A percentile compares a stretch with the other conserved stretches of the same genome.
phyloP scores from a whole-genome alignment of 2,329 filamentous ascomycete genomes.

The Xylaria arbuscula region DNA sequence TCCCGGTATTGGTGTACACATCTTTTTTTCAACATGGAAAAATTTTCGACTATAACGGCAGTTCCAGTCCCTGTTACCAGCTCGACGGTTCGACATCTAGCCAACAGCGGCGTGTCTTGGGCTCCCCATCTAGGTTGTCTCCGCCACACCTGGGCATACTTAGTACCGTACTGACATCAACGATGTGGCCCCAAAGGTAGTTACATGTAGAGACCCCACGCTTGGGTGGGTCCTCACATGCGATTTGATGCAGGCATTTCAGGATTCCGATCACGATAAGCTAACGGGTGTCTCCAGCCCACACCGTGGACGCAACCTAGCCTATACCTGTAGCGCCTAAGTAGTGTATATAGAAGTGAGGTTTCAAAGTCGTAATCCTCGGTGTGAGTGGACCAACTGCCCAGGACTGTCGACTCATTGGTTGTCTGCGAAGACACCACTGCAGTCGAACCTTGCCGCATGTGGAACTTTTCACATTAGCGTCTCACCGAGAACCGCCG shows the following conservation, averaged over 20 bases:
- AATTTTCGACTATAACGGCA: neutral
- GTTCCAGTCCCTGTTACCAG: slow-evolving; percentile 6
- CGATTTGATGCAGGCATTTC: slow-evolving; percentile 14
- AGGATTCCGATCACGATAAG: slow-evolving; percentile 12
- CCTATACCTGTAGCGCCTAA: neutral
- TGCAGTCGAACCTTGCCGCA: neutral
- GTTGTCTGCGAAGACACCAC: neutral
- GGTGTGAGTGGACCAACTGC: slow-evolving; percentile 6
- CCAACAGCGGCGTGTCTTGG: slow-evolving; percentile 10
- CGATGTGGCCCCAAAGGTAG: slow-evolving; percentile 12
- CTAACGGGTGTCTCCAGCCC: slow-evolving; percentile 15
- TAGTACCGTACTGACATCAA: slow-evolving; percentile 29
- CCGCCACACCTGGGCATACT: neutral
- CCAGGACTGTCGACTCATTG: slow-evolving; percentile 1
- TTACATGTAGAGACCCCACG: slow-evolving; percentile 10
- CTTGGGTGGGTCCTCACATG: slow-evolving; percentile 24
- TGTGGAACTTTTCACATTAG: slow-evolving; percentile 27
- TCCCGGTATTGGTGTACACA: neutral
- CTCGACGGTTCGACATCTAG: slow-evolving; percentile 1
- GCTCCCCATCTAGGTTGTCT: neutral
- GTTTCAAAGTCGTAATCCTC: slow-evolving; percentile 18
- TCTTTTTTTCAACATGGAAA: neutral
- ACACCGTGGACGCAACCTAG: slow-evolving; percentile 9
- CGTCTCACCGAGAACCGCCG: slow-evolving; percentile 32
- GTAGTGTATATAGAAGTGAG: neutral